Conservation (phyloP, 345 rosid genomes). For the Rhodamnia rubescens region DNA sequence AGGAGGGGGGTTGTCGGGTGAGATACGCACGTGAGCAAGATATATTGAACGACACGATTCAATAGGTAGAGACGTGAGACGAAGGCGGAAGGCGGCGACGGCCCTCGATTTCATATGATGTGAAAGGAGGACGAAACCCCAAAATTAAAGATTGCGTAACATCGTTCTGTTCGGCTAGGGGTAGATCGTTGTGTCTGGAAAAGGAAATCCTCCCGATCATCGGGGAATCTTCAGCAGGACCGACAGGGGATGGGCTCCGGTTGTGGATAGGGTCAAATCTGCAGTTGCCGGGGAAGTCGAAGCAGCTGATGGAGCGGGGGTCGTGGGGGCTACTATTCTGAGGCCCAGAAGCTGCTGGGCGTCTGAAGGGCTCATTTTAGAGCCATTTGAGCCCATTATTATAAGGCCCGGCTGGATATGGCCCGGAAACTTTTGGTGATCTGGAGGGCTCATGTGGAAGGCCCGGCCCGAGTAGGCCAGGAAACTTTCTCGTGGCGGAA, state of each 20-base stretch:
- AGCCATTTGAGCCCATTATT: too few species aligned
- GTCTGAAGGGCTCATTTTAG: too few species aligned
- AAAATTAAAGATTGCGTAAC: too few species aligned
- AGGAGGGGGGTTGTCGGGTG: too few species aligned
- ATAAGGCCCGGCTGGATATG: not conserved
- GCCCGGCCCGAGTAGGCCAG: not conserved
- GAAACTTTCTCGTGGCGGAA: not conserved
- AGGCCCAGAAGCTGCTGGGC: too few species aligned
- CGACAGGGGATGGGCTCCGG: too few species aligned
- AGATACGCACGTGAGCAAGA: not conserved
- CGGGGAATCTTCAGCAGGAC: too few species aligned
- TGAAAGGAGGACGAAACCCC: too few species aligned
- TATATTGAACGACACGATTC: fast-evolving
- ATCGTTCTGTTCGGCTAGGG: too few species aligned
- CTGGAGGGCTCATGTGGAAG: not conserved
- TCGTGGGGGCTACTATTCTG: not conserved
- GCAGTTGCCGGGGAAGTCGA: not conserved
- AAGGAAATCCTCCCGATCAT: too few species aligned
- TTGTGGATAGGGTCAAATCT: too few species aligned
- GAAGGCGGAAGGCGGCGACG: fast-evolving
- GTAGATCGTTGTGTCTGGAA: too few species aligned
- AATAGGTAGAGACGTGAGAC: not conserved
- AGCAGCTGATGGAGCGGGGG: not conserved
- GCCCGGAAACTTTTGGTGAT: not conserved
- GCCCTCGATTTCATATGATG: not conserved